Conservation (phyloP, 2,329 filamentous ascomycete species). For the Tricladium varicosporioides region DNA sequence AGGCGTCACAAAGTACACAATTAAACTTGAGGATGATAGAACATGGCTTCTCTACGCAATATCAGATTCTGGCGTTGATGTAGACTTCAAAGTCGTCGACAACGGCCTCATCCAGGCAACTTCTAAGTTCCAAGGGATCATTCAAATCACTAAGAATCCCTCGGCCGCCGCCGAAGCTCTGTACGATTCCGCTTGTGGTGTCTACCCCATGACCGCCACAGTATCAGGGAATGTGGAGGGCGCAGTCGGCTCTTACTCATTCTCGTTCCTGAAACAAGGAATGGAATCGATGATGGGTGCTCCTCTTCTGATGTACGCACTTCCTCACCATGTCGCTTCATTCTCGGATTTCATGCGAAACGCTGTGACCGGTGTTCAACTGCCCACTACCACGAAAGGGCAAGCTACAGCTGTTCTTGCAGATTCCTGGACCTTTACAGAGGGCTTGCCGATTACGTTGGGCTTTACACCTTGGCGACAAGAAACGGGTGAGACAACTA, state of each 20-base stretch:
- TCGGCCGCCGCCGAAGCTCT: conserved; percentile 56
- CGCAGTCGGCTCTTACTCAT: conserved; percentile 65
- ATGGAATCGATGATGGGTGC: conserved; percentile 43
- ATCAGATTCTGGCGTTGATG: conserved; percentile 53
- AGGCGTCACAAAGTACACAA: conserved; percentile 72
- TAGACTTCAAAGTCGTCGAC: conserved; percentile 67
- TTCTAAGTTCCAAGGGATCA: conserved; percentile 68
- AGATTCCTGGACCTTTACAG: conserved; percentile 75
- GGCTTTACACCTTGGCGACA: conserved; percentile 77
- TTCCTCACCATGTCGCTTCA: conserved; percentile 81
- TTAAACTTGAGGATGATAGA: conserved; percentile 68
- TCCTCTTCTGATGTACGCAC: conserved; percentile 76
- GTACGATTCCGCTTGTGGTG: conserved; percentile 74
- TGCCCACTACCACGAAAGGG: conserved; percentile 86
- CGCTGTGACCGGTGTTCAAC: conserved; percentile 50
- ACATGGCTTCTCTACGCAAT: conserved; percentile 81
- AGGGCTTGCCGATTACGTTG: conserved; percentile 71
- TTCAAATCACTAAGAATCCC: conserved; percentile 82
- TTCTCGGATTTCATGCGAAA: conserved; percentile 60
- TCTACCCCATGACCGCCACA: conserved; percentile 64
- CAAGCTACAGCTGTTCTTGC: conserved; percentile 69
- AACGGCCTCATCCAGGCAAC: conserved; percentile 64
- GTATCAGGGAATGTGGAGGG: conserved; percentile 63
- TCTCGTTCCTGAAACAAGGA: conserved; percentile 73
- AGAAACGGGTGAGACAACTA: conserved; percentile 42